Evolutionary conservation across 176 grass and related monocot genomes (phyloP).

Genomic region (Puccinellia tenuiflora): DNA sequence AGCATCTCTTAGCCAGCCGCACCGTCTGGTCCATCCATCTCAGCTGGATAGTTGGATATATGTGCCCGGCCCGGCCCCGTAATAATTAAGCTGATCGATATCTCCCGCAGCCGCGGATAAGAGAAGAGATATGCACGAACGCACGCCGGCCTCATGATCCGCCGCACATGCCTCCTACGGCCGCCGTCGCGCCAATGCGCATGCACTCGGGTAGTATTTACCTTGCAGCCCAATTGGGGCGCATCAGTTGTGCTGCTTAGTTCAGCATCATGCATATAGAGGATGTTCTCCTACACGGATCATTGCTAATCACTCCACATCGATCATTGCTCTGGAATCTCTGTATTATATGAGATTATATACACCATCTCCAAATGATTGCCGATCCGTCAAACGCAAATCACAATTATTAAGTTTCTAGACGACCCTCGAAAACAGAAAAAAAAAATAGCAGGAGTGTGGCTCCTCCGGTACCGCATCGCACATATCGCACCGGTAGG

Average conservation of each 20-base stretch:
- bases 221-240: neutral
- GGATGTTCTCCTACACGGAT: conserved; percentile 3
- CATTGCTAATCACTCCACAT: conserved; percentile 13
- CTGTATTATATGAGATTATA: neutral
- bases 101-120: conserved; percentile 3
- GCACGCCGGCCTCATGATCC: neutral
- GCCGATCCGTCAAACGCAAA: neutral
- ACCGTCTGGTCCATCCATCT: conserved; percentile 7
- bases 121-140: conserved; percentile 10
- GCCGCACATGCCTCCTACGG: neutral
- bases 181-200: conserved; percentile 10
- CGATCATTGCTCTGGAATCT: neutral
- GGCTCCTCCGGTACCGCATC: no score
- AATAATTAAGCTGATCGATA: conserved; percentile 17
- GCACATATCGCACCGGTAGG: neutral
- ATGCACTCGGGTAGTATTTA: no score
- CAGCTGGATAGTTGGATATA: neutral
- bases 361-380: neutral
- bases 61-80: neutral
- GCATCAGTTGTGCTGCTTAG: neutral
- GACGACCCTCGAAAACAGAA: no score
- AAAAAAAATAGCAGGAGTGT: neutral
- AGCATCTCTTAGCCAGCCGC: conserved; percentile 5
- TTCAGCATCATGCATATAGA: neutral
- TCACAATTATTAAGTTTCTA: neutral